Evolutionary conservation across 192 early-diverging fungal species (phyloP), one percentile per base, ranked within the genome.

Genomic region (Pecoramyces ruminantium): DNA sequence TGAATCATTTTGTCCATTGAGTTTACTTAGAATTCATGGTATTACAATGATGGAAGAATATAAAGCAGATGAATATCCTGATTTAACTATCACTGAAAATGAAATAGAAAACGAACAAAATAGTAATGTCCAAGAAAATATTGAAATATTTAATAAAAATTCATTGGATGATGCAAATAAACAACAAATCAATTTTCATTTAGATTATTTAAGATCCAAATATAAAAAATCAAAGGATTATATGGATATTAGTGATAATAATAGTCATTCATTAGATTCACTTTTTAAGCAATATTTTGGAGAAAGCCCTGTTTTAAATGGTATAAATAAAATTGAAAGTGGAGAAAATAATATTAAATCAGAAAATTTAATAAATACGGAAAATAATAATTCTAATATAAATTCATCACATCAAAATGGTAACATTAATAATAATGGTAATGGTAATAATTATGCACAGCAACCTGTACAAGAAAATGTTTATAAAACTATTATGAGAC

Each of bases 1-100:
- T 28, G 95, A 99, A 85, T 95, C 92, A 82, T 98, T 96, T 81
- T 99, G 98, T 83, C 98, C 98, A 15, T 78, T 99, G 13, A 96
- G 90, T 30, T 85, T 95, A 51, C 82, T 99, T 30, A 87, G 92
- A 77, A 97, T 96, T 0, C 94, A 94, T 85, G 98, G 98, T 0
- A 92, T 90, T n/a, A 94, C 94, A 1, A 95, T 95, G 85, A 91
- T 96, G 89, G 98, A 91, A 79, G 89, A 88, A 38, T 82, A 88
- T 29, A 85, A 88, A 30, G 80, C 81, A 1, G 82, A 82, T 28
- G 80, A 82, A 27, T 67, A 67, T 67, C 51, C 51, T 21, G 25
- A 67, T 67, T n/a, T 67, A 27, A 67, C 25, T 34, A 34, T 34
- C 3, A 34, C 30, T 34, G 30, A 34, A 34, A 11, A 34, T 34